phyloP scores from a whole-genome alignment of 805 yeast species.

The Kodamaea lidongshanica region DNA sequence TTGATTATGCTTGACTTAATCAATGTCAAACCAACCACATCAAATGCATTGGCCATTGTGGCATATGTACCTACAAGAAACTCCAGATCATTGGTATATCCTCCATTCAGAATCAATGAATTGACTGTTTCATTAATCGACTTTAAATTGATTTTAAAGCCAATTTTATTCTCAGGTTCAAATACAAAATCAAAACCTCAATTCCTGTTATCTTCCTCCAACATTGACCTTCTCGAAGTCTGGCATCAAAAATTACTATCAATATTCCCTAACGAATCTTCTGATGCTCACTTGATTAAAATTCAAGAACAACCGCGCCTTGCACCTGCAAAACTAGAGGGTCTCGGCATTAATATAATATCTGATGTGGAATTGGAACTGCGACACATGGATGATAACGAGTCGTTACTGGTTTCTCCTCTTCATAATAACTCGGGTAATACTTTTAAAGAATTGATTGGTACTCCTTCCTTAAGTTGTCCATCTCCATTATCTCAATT shows the following conservation, averaged over 20 bases:
- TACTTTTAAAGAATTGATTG: slow-evolving; percentile 12
- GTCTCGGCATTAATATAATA: slow-evolving; percentile 29
- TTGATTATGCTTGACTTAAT: slow-evolving; percentile 29
- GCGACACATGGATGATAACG: slow-evolving; percentile 1
- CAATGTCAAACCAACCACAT: slow-evolving; percentile 9
- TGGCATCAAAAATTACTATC: slow-evolving; percentile 29
- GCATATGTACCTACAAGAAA: slow-evolving; percentile 9
- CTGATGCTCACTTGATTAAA: slow-evolving; percentile 20
- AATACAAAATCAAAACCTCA: slow-evolving; percentile 11
- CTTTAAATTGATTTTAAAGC: slow-evolving; percentile 7
- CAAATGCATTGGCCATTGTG: slow-evolving; percentile 35
- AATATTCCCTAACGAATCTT: slow-evolving; percentile 29
- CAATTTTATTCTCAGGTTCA: slow-evolving; percentile 14
- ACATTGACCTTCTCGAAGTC: slow-evolving; percentile 13
- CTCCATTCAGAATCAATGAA: slow-evolving; percentile 39
- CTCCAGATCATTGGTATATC: slow-evolving; percentile 31
- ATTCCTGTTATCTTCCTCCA: slow-evolving; percentile 14
- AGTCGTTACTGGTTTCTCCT: slow-evolving; percentile 6
- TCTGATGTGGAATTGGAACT: slow-evolving; percentile 10
- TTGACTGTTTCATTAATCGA: slow-evolving; percentile 18
- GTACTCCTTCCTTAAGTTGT: slow-evolving; percentile 10
- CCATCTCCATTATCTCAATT: slow-evolving; percentile 13
- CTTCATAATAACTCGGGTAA: slow-evolving; percentile 7
- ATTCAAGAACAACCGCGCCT: slow-evolving; percentile 7
- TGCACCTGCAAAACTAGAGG: slow-evolving; percentile 16